Percentiles rank a stretch among this genome's conserved stretches.
Conservation (phyloP, 352 stramenopile genomes). For the Globisporangium lucens region DNA sequence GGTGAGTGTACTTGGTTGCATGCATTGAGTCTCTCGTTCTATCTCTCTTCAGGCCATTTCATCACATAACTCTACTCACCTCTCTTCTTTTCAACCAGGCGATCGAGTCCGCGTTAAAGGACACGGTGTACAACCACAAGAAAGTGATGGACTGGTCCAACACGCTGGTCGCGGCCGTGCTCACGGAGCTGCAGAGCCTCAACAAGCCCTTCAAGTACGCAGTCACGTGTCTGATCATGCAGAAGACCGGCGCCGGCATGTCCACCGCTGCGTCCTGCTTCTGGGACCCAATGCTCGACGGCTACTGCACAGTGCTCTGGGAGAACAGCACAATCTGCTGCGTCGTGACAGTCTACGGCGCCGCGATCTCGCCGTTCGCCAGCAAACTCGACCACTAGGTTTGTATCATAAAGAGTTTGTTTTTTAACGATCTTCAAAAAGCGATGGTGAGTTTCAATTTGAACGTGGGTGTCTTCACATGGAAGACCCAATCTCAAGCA, state of each 20-base stretch:
- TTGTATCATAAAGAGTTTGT: conserved; percentile 2
- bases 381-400: conserved; percentile 67
- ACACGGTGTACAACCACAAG: conserved; percentile 84
- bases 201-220: conserved; percentile 87
- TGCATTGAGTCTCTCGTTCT: not conserved
- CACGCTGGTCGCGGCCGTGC: conserved; percentile 70
- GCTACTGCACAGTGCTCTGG: conserved; percentile 81
- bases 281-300: conserved; percentile 75
- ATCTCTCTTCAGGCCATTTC: not conserved
- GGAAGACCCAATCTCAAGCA: not conserved
- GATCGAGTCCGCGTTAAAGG: conserved; percentile 74
- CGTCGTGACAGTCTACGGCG: conserved; percentile 79
- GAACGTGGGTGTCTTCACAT: no score
- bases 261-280: conserved; percentile 68
- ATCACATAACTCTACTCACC: not conserved
- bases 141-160: conserved; percentile 87
- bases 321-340: conserved; percentile 86
- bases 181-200: conserved; percentile 80
- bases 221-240: conserved; percentile 86
- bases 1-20: conserved; percentile 18
- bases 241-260: conserved; percentile 77
- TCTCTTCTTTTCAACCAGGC: conserved; percentile 25
- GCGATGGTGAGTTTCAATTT: not conserved
- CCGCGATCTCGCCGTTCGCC: conserved; percentile 74
- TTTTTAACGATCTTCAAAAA: not conserved